Base-by-base conservation (phyloP, 139 green algal species). In the Chlorella ohadii region DNA sequence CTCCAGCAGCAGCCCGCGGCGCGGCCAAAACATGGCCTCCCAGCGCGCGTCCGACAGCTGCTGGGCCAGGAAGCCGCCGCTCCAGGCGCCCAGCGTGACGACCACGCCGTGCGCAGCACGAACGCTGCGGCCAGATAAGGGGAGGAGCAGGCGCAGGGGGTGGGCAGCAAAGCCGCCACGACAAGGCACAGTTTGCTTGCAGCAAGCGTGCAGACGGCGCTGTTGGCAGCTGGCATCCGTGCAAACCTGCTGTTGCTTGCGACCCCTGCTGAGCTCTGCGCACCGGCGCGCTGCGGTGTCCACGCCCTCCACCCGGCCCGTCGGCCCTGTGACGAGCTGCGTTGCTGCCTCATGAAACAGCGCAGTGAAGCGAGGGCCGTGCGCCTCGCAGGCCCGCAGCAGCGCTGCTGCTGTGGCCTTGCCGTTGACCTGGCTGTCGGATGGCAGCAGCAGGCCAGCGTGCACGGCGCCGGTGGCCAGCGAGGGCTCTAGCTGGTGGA, bases 41-140 rank as follows among this genome's bases (percentile, higher is more conserved):
- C 92, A 96, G 19, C 28, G 44, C 19, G 27, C 22, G 25, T 86
- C 72, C 4, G 51, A 47, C 34, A 88, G 63, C 55, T 71, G 61
- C 11, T 34, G 39, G 1, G 77, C 72, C 38, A 93, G 76, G 34
- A 93, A 72, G 20, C 55, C 20, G 22, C 88, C 83, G 17, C 59
- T 93, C 94, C 94, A 97, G 36, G 92, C 94, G 19, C 94, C 94
- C 63, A 90, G 88, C 19, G 93, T 89, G 6, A 97, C 65, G 25
- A 97, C 84, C 36, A 94, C 82, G 13, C 86, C 92, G 5, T 27
- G 57, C 15, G 38, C 1, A 27, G 76, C 76, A 23, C 13, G 36
- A 3, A 82, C 36, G 5, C 76, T 82, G 76, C 57, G 70, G 9
- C 3, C 16, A 33, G 15, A 44, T 38, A 33, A 72, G 64, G 65